Base-by-base conservation (phyloP, 768 basidiomycete species). In the Lentinula raphanica region DNA sequence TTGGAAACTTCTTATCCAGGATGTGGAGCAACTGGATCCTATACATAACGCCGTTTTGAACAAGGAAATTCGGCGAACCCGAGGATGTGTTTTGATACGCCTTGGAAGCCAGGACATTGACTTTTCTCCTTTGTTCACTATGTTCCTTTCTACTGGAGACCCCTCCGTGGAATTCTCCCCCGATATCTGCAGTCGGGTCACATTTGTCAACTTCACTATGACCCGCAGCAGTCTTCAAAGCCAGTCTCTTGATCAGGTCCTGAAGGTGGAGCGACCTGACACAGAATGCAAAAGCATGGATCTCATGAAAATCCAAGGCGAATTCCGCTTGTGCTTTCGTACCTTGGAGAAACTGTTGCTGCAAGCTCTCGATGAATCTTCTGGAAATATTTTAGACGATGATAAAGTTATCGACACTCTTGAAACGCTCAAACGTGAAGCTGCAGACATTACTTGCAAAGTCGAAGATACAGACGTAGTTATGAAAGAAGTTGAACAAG, bases 111-210 rank as follows among this genome's bases (percentile, higher is more conserved):
- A 99, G 75, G 97, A 99, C 64, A 98, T 99, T 70, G 97, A 99
- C 70, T 98, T 98, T 71, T 99, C 97, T 0, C 97, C 97, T 6
- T 88, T 96, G n/a, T 99, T 99, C 79, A 97, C 93, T 5, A 95
- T 99, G 93, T 99, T 99, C 84, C 80, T 99, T 44, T 92, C 96
- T 1, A 99, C 97, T 11, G 79, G 97, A 21, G 95, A 99, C 70
- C 95, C 97, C 2, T 96, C 96, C 0, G 90, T 97, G 61, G 94
- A 98, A 66, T 98, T 99, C 74, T 92, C 96, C 12, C 94, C 97
- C 3, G 97, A 99, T 70, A 95, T 99, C 64, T 98, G 96, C 79
- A 96, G 94, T 77, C 86, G 97, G 60, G 92, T 96, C 27, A 93
- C 90, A 0, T 94, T 95, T 65, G 92, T 95, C 74, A 95, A 94